A percentile compares a stretch with the other conserved stretches of the same genome.
phyloP scores from a whole-genome alignment of 495 filamentous ascomycete genomes.

The Glarea lozoyensis region DNA sequence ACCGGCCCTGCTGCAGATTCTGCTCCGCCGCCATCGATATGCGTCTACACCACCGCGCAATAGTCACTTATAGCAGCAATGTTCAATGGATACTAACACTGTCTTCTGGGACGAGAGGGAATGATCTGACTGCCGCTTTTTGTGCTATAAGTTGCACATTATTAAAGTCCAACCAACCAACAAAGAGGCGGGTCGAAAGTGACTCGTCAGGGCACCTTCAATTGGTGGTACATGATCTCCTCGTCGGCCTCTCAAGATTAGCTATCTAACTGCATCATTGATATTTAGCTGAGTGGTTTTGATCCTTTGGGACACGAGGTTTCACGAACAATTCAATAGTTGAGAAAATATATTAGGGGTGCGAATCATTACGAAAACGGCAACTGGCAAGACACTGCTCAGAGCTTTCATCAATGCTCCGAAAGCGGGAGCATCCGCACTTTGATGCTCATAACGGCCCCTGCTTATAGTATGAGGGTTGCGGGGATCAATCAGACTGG shows the following conservation, averaged over 20 bases:
- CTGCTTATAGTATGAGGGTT: slow-evolving; percentile 2
- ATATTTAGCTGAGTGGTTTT: slow-evolving; percentile 9
- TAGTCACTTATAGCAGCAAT: slow-evolving; percentile 3
- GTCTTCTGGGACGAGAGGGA: too few species aligned
- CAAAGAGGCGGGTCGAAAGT: too few species aligned
- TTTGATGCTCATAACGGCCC: slow-evolving; percentile 4
- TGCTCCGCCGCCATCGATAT: too few species aligned
- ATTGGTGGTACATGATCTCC: too few species aligned
- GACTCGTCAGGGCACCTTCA: too few species aligned
- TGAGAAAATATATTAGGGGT: slow-evolving; percentile 11
- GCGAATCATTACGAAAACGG: slow-evolving; percentile 20
- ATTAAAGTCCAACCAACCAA: too few species aligned
- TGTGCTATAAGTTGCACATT: too few species aligned
- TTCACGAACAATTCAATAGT: slow-evolving; percentile 9
- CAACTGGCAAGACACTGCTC: not conserved
- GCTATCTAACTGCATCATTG: slow-evolving; percentile 12
- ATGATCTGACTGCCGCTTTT: too few species aligned
- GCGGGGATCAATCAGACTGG: slow-evolving; percentile 1
- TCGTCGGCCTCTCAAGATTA: too few species aligned
- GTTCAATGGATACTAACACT: too few species aligned
- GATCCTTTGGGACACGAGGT: slow-evolving; percentile 17
- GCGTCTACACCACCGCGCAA: not conserved
- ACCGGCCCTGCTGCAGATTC: slow-evolving; percentile 10
- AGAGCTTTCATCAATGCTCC: not conserved
- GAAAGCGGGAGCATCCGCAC: slow-evolving; percentile 16